phyloP scores from a whole-genome alignment of 257 asterid genomes.

The Nicotiana attenuata region DNA sequence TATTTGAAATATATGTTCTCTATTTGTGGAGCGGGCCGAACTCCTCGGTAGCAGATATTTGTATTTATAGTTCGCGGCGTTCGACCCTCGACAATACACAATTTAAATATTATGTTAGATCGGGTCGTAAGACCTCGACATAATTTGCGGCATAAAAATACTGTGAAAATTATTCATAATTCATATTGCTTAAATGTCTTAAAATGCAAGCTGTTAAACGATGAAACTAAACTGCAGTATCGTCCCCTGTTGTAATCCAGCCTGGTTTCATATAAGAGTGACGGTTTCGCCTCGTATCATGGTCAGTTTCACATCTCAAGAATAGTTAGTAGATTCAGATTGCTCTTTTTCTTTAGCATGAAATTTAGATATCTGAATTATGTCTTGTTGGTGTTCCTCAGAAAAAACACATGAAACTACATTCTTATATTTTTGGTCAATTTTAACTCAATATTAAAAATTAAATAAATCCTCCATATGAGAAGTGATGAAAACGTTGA shows the following conservation, averaged over 20 bases:
- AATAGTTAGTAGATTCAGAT: background rate
- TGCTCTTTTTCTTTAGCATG: background rate
- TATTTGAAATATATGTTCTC: too few relatives aligned
- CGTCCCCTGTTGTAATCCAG: constrained; percentile 48
- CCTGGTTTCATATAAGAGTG: constrained; percentile 47
- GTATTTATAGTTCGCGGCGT: too few relatives aligned
- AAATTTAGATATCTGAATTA: background rate
- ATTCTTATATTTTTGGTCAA: background rate
- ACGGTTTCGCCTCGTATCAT: constrained; percentile 35
- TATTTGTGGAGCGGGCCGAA: too few relatives aligned
- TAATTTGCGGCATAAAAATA: too few relatives aligned
- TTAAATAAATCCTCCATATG: background rate
- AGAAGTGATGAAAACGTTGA: background rate
- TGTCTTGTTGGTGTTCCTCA: background rate
- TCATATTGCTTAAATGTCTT: too few relatives aligned
- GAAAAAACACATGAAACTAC: background rate
- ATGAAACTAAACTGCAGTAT: constrained; percentile 32
- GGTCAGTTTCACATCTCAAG: constrained; percentile 29
- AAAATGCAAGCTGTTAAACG: too few relatives aligned
- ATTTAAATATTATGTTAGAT: too few relatives aligned
- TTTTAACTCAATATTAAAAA: background rate
- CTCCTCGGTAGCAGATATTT: too few relatives aligned
- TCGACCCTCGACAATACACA: too few relatives aligned
- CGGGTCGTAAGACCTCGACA: too few relatives aligned
- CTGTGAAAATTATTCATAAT: too few relatives aligned